Conservation (phyloP, 306 rosid genomes). For the Trifolium fragiferum region DNA sequence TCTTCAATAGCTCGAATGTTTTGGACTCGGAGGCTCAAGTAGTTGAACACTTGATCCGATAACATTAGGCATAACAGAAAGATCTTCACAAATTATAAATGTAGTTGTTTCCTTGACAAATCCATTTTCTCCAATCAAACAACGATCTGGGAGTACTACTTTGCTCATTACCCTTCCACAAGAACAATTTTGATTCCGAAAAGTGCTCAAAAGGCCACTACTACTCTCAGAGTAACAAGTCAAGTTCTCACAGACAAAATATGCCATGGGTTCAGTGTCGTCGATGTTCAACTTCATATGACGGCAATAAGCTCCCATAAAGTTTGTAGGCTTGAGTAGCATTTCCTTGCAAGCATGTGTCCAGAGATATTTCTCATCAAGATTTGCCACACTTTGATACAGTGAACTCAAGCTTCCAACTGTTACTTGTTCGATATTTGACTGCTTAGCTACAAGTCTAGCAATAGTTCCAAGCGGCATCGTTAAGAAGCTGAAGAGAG, state of each 20-base stretch:
- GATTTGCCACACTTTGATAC: neutral
- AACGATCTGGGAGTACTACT: neutral
- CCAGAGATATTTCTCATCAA: no score
- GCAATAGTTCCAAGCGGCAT: neutral
- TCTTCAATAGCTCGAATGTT: neutral
- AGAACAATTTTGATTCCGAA: neutral
- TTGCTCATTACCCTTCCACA: neutral
- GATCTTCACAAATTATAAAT: neutral
- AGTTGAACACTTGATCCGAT: neutral
- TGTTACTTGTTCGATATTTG: neutral
- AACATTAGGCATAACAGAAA: neutral
- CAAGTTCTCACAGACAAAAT: neutral
- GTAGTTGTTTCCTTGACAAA: neutral
- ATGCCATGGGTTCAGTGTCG: neutral
- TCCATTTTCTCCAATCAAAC: neutral
- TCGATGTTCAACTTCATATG: neutral
- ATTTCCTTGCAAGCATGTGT: neutral
- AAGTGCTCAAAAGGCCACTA: neutral
- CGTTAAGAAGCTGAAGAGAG: neutral
- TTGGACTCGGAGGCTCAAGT: neutral
- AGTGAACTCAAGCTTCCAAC: neutral
- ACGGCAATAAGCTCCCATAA: neutral
- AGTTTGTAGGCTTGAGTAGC: neutral
- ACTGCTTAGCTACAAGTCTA: neutral
- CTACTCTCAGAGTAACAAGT: neutral